phyloP scores from a whole-genome alignment of 2,329 filamentous ascomycete species.

The Colletotrichum brevisporum region DNA sequence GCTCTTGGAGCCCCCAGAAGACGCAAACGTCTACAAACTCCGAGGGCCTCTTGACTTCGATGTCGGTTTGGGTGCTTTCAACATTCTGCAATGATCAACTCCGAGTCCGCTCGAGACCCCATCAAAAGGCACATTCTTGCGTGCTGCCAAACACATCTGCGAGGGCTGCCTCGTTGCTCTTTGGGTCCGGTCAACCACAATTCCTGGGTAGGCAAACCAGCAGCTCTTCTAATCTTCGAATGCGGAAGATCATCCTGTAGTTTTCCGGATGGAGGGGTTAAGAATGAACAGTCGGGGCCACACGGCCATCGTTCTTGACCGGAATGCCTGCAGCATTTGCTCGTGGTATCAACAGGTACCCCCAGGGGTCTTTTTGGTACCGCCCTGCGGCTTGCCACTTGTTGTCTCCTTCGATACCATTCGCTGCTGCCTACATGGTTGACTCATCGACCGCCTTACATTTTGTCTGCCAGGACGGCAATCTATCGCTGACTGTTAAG shows the following conservation, averaged over 20 bases:
- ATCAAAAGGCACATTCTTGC: neutral
- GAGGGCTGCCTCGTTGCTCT: neutral
- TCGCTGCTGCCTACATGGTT: neutral
- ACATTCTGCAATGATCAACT: slow-evolving; percentile 1
- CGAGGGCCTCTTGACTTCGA: slow-evolving; percentile 1
- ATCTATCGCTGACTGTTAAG: slow-evolving; percentile 25
- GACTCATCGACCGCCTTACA: neutral
- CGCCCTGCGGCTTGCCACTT: slow-evolving; percentile 30
- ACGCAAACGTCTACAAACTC: slow-evolving; percentile 20
- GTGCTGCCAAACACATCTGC: neutral
- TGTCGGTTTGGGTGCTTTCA: neutral
- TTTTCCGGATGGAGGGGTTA: neutral
- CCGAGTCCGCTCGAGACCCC: neutral
- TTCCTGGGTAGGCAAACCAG: neutral
- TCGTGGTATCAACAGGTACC: slow-evolving; percentile 27
- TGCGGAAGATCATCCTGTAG: slow-evolving; percentile 1
- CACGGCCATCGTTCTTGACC: neutral
- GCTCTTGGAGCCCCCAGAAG: neutral
- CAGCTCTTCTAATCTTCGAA: slow-evolving; percentile 3
- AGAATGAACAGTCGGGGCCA: slow-evolving; percentile 1
- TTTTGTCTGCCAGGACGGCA: slow-evolving; percentile 8
- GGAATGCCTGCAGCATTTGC: slow-evolving; percentile 6
- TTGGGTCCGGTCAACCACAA: neutral
- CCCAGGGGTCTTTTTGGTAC: slow-evolving; percentile 13
- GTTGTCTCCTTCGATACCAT: slow-evolving; percentile 25